Evolutionary conservation across 768 basidiomycete genomes (phyloP).

Genomic region (Pholiota molesta): DNA sequence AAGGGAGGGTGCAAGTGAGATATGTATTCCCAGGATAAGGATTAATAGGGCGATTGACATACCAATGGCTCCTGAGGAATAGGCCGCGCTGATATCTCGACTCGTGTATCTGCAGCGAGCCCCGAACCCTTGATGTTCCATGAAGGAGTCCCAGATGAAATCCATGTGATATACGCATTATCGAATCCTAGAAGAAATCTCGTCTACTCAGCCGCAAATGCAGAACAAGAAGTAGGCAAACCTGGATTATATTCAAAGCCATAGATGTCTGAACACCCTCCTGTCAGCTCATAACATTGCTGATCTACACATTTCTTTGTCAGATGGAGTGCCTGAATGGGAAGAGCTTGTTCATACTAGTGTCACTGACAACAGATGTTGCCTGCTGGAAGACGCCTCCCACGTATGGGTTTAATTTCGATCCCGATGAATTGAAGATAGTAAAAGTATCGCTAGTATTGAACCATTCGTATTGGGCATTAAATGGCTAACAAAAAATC

Average conservation of each 20-base stretch:
- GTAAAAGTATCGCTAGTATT: slow-evolving; percentile 62
- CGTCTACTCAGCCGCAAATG: background rate
- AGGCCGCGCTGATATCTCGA: slow-evolving; percentile 68
- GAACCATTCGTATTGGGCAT: slow-evolving; percentile 69
- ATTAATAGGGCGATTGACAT: slow-evolving; percentile 14
- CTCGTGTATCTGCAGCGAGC: slow-evolving; percentile 54
- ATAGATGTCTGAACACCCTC: slow-evolving; percentile 66
- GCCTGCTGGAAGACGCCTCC: slow-evolving; percentile 87
- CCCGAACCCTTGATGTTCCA: slow-evolving; percentile 75
- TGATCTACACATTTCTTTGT: slow-evolving; percentile 47
- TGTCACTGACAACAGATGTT: slow-evolving; percentile 67
- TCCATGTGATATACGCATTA: slow-evolving; percentile 73
- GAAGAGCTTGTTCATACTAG: slow-evolving; percentile 42
- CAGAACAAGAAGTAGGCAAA: slow-evolving; percentile 17
- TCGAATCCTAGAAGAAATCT: slow-evolving; percentile 25
- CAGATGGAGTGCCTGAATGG: background rate
- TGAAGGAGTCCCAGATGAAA: slow-evolving; percentile 56
- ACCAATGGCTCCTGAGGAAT: slow-evolving; percentile 88
- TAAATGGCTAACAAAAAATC: slow-evolving; percentile 62
- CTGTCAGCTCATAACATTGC: slow-evolving; percentile 62
- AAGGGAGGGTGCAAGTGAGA: background rate
- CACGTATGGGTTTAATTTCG: slow-evolving; percentile 63
- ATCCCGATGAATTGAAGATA: slow-evolving; percentile 55
- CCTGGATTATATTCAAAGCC: slow-evolving; percentile 85
- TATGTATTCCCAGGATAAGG: background rate